Base-by-base conservation (phyloP, 139 green algal species). In the Helicosporidium sp. region DNA sequence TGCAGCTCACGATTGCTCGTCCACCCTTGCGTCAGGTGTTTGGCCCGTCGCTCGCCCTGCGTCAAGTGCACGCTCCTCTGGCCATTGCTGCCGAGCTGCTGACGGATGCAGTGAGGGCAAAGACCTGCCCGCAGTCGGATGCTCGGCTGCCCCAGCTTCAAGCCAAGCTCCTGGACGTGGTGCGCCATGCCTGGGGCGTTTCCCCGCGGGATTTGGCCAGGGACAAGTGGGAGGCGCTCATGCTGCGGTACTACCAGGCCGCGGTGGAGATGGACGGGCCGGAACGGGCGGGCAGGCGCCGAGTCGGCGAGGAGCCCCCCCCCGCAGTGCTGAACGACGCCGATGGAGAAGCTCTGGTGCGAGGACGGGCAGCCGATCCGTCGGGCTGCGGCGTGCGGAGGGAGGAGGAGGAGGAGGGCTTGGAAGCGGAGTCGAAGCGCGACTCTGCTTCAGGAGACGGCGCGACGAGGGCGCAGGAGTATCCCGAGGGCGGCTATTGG, bases 401-500 rank as follows among this genome's bases (percentile, higher is more conserved):
- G 16, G 33, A 12, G 6, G 36, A 6, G 15, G 22, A 20, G 12
- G 36, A 23, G 44, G 28, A 15, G 28, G 25, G 44, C 10, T 22
- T 26, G 24, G 7, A 26, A 29, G 41, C 4, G 48, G 20, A 5
- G 12, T 28, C 5, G 43, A n/a, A 0, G 20, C 46, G 16, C 13
- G n/a, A 2, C 34, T 49, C 3, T n/a, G n/a, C n/a, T n/a, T n/a
- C n/a, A n/a, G n/a, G n/a, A n/a, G n/a, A n/a, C n/a, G n/a, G n/a
- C n/a, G n/a, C n/a, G n/a, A n/a, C n/a, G n/a, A n/a, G n/a, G n/a
- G n/a, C n/a, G n/a, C n/a, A n/a, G n/a, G 37, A 50, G 3, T 66
- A 58, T 48, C 55, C 49, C 8, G 24, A 10, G 0, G 55, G 43
- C 12, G 52, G 52, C 3, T 76, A 69, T 48, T 76, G 63, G 63